A percentile compares a stretch with the other conserved stretches of the same genome.
These are phyloP conservation scores for Dichotomopilus funicola DNA, from an alignment of 2,329 filamentous ascomycete species.

Conservation along the genomic window DNA sequence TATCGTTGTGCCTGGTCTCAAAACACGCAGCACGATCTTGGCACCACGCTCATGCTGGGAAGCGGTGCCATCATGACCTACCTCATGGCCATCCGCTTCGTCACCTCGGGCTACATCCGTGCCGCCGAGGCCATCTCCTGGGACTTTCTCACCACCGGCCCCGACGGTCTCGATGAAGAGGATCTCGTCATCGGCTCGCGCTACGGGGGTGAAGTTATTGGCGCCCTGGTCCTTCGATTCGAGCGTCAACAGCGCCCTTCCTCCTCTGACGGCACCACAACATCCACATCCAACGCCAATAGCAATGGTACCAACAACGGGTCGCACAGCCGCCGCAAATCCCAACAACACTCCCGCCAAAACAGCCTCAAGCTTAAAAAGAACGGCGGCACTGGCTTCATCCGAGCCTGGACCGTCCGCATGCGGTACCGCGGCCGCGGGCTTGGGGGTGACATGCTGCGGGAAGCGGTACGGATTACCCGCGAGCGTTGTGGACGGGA, in stretches of 20 bases:
- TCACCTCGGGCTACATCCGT: slow-evolving; percentile 55
- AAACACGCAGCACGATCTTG: slow-evolving; percentile 40
- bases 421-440: slow-evolving; percentile 63
- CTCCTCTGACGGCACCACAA: neutral
- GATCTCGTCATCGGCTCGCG: slow-evolving; percentile 60
- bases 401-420: slow-evolving; percentile 77
- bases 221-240: slow-evolving; percentile 62
- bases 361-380: slow-evolving; percentile 35
- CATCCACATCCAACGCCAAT: neutral
- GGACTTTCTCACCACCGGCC: slow-evolving; percentile 43
- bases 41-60: slow-evolving; percentile 50
- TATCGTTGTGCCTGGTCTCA: slow-evolving; percentile 43
- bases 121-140: slow-evolving; percentile 55
- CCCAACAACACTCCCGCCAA: slow-evolving; percentile 18
- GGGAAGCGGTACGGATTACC: slow-evolving; percentile 63
- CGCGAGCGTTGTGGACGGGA: slow-evolving; percentile 62
- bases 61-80: slow-evolving; percentile 58
- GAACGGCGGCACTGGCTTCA: slow-evolving; percentile 57
- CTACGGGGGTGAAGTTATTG: slow-evolving; percentile 63
- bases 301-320: too few relatives aligned
- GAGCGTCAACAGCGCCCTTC: slow-evolving; percentile 33
- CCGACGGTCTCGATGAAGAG: slow-evolving; percentile 21
- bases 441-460: slow-evolving; percentile 64
- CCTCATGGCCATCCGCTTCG: slow-evolving; percentile 54
- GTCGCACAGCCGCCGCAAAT: slow-evolving; percentile 8